Conservation (phyloP, 345 rosid species). For the Passiflora organensis region DNA sequence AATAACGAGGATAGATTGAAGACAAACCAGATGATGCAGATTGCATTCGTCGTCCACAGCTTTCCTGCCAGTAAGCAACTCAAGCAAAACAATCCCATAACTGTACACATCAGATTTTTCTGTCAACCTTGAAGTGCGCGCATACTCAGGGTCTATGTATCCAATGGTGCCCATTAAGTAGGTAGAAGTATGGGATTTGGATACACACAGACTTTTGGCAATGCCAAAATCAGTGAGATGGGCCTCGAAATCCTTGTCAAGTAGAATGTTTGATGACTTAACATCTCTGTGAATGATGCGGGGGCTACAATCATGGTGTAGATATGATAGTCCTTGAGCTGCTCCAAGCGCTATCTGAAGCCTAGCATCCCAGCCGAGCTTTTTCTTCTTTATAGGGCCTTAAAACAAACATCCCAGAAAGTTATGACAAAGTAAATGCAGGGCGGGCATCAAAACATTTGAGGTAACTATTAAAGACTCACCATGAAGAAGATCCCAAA, state of each 20-base stretch:
- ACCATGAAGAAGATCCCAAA: conserved; percentile 97
- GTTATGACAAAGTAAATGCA: neutral
- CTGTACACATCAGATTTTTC: conserved; percentile 98
- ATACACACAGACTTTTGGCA: conserved; percentile 72
- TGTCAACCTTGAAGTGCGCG: conserved; percentile 86
- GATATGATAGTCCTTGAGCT: conserved; percentile 85
- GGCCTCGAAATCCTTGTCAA: conserved; percentile 84
- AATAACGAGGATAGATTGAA: neutral
- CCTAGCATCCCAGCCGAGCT: conserved; percentile 77
- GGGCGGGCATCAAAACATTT: neutral
- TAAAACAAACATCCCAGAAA: conserved; percentile 7
- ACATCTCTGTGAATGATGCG: conserved; percentile 93
- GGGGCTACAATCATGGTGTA: conserved; percentile 95
- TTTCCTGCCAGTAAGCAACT: conserved; percentile 79
- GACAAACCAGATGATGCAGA: conserved; percentile 84
- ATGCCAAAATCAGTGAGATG: conserved; percentile 98
- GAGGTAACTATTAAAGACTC: conserved; percentile 11
- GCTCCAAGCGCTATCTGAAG: conserved; percentile 85
- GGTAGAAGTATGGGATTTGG: conserved; percentile 82
- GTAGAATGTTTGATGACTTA: conserved; percentile 78
- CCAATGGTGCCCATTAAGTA: conserved; percentile 94
- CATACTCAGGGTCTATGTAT: conserved; percentile 94
- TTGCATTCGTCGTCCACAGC: conserved; percentile 91
- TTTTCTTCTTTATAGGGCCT: conserved; percentile 79
- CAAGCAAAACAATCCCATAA: conserved; percentile 83